Evolutionary conservation across 805 yeast genomes (phyloP), one percentile per base, ranked within the genome.

Genomic region (Teunomyces barrocoloradensis): DNA sequence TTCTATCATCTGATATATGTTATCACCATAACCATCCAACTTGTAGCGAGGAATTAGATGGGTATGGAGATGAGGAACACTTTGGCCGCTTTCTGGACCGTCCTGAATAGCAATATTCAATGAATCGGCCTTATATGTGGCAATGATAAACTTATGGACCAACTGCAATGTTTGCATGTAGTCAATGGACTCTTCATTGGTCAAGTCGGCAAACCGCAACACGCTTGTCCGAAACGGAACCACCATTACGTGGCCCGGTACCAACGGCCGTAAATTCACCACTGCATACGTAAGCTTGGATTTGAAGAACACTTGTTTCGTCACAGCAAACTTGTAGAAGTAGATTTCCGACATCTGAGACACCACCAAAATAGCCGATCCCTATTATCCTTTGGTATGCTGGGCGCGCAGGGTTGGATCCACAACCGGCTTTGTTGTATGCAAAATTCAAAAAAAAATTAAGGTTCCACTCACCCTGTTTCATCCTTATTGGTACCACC

Each of bases 61-160:
- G 17, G 96, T 86, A 64, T 94, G 99, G 25, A 92, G 75, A 66
- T 94, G 99, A 4, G 97, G 96, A 2, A 94, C 84, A n/a, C 91
- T 81, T 63, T 94, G 99, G 3, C 99, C 99, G 1, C 97, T 92
- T 43, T 89, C 89, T 0, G 90, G 87, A 0, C 99, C 99, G 63
- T 94, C 99, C 64, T 94, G 99, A 49, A 95, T 89, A 9, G 97
- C 92, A 34, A 94, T 77, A 61, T 95, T 95, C 50, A 90, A 60
- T 1, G 96, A 75, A 55, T 91, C 95, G 2, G 97, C 96, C 30
- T 82, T 75, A 63, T 84, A 94, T 10, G 76, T 70, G 48, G 74
- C 59, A 53, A 78, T 83, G 12, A 94, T 82, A 52, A 90, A 85
- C 45, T 69, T 67, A 51, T 89, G 84, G 0, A 94, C 76, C 41